Base-by-base conservation (phyloP, 306 rosid genomes). In the Corylus heterophylla region DNA sequence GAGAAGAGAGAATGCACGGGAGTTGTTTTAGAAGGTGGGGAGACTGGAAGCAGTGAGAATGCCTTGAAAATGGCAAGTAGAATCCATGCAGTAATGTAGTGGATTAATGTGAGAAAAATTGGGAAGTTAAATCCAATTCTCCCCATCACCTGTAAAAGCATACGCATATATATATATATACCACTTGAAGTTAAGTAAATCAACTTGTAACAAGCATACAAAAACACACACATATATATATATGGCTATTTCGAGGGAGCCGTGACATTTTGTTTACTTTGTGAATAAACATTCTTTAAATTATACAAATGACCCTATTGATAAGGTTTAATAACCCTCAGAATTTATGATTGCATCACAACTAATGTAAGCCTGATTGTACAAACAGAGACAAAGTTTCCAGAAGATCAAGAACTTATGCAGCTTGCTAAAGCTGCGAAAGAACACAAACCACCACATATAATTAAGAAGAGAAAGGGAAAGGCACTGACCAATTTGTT, bases 1-100 rank as follows among this genome's bases (percentile, higher is more conserved):
- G 96, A 76, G 88, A 95, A 95, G n/a, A 95, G 80, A 63, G 97
- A 91, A 81, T 97, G 85, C 85, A 87, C 92, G 69, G 98, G 98
- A 54, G 98, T 92, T 71, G 96, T 81, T 87, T 90, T 92, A 6
- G 91, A 83, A 22, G 97, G 96, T 66, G 98, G 98, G 73, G 97
- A 83, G 61, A 91, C 93, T 2, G 98, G 97, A 71, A 95, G 97
- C 85, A 91, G 76, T 16, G 97, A 80, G 17, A 95, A 74, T 35
- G 92, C 47, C 84, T 91, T 95, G 79, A 95, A 91, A 69, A 92
- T 45, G 69, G 94, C 98, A 3, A 92, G 96, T n/a, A 95, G 87
- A 87, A 92, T 7, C 98, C 97, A 95, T 47, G 98, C 89, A 45
- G 90, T 81, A 55, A 76, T 45, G 76, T 92, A 95, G 81, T 95